Conservation (phyloP, 768 basidiomycete species). For the Trichaptum fuscoviolaceum region DNA sequence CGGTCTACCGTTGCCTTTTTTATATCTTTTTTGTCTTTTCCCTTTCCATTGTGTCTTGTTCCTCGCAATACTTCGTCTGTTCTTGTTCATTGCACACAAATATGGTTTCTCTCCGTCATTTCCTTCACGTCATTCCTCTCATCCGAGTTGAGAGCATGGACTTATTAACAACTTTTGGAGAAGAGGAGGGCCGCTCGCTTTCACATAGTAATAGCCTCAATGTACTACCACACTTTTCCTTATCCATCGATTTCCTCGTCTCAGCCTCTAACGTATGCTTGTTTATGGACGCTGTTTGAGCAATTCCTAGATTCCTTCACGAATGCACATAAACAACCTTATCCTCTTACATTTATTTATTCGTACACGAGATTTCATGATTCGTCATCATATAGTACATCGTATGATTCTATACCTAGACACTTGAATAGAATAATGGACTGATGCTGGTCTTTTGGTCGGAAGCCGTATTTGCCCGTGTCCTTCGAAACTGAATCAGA, state of each 20-base stretch:
- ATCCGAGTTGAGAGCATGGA: neutral
- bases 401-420: neutral
- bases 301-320: neutral
- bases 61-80: neutral
- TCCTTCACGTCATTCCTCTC: neutral
- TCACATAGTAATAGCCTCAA: neutral
- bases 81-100: neutral
- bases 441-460: too few relatives aligned
- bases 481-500: too few relatives aligned
- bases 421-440: neutral
- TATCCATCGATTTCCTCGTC: neutral
- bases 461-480: too few relatives aligned
- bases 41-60: neutral
- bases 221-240: neutral
- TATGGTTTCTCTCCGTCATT: neutral
- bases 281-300: neutral
- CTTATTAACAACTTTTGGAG: neutral
- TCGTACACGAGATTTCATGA: neutral
- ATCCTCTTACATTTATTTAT: neutral
- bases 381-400: neutral
- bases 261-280: neutral
- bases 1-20: neutral
- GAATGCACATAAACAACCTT: neutral
- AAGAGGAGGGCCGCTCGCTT: neutral
- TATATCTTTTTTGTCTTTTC: neutral